Evolutionary conservation across 2,329 filamentous ascomycete species (phyloP), one percentile per base, ranked within the genome.

Genomic region (Phyllosticta citriasiana): DNA sequence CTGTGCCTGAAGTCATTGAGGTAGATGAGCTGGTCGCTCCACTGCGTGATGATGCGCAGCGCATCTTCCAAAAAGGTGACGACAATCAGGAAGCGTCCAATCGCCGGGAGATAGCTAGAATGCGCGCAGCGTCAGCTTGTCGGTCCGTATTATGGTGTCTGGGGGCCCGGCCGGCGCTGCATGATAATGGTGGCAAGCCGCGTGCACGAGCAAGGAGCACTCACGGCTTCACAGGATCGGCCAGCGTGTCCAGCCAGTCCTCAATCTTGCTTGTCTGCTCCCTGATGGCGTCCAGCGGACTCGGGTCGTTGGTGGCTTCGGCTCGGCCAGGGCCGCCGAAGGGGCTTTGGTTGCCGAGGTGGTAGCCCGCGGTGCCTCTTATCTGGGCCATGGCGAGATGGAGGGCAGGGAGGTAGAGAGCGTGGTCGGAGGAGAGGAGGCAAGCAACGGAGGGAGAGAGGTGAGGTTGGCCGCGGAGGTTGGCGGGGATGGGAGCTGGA

Each of bases 221-320:
- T 74, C 84, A 99, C 88, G 94, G 94, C 82, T 96, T 97, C 67
- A 97, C 78, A 56, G 94, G 94, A 72, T 96, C 93, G 70, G 91
- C 88, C 71, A 91, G 67, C 27, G 84, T 89, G 76, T 97, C 94
- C 72, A 99, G 77, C 73, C 89, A 78, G 74, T 99, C 94, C 79
- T 99, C 94, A 67, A 99, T 93, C 83, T 97, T 97, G 87, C 89
- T 96, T 57, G 94, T 99, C 77, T 97, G 92, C 75, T 91, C 85
- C 66, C 94, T 84, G 72, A 99, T 91, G 69, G 90, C 84, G 75
- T 97, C 94, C 68, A 99, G 84, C 62, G 88, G 86, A 74, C 85
- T 90, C 56, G 87, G 83, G 69, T 91, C 87, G 72, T 82, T 83
- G 62, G 80, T 83, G 63, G 81, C 84, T 67, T 88, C 82, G 67